Base-by-base conservation (phyloP, 2,329 filamentous ascomycete species). In the Nothophoma quercina region DNA sequence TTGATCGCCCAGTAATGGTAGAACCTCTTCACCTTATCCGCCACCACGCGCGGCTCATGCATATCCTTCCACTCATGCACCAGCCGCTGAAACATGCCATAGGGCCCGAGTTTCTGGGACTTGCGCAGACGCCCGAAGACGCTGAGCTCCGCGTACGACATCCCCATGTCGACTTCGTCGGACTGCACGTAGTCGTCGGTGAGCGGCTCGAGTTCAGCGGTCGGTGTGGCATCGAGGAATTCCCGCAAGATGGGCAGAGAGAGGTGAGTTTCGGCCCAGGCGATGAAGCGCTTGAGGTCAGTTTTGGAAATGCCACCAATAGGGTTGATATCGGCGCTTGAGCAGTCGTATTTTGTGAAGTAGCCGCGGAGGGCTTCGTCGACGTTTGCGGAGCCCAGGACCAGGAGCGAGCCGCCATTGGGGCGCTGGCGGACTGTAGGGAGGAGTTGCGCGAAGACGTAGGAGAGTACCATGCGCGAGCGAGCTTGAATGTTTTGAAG, bases 281-380 rank as follows among this genome's bases (percentile, higher is more conserved):
- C 76, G 53, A 91, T 88, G 74, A 93, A 91, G 8, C 81, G 75
- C 70, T 89, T 90, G 1, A 91, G 76, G 62, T 92, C 89, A 2
- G 79, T 84, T 71, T 91, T 91, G 51, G 78, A 81, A 50, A 86
- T 83, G 9, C 73, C 74, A 19, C 79, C 86, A 42, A 88, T 87
- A 3, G 86, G 86, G 61, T 88, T 75, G 56, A 75, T 76, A 30
- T 63, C 60, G 13, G 78, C 78, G n/a, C 70, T 75, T 7, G 66
- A 73, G 64, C 81, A 84, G 67, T 90, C 88, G 65, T 90, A 90
- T 72, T 90, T 90, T n/a, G 88, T 90, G 18, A 88, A 76, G 69
- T 90, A 75, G 23, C 79, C 81, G 22, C 81, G 75, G 21, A 84
- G 72, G 55, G 76, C 40, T 25, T 55, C 49, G 30, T 54, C 54